These are phyloP conservation scores for Meyerozyma smithsonii DNA, from an alignment of 1,139 yeast genomes.

Conservation along the genomic window DNA sequence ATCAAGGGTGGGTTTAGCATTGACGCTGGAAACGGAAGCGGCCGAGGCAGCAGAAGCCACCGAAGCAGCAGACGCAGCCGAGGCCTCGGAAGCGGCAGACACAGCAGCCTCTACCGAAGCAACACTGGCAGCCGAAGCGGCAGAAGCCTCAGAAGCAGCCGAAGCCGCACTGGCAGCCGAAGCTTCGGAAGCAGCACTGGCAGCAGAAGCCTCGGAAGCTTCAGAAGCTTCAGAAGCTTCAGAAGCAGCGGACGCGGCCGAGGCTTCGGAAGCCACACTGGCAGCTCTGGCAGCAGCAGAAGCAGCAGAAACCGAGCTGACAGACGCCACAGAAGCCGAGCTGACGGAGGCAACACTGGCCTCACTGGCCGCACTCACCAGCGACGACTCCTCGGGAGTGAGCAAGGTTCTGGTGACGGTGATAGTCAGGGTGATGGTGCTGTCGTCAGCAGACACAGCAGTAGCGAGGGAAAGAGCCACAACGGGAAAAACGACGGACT, in stretches of 20 bases:
- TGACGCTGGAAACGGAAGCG: slow-evolving; percentile 6
- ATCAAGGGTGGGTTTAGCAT: slow-evolving; percentile 18
- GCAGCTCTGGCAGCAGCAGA: slow-evolving; percentile 16
- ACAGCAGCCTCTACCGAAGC: slow-evolving; percentile 13
- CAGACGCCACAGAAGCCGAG: slow-evolving; percentile 16
- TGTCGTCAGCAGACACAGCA: slow-evolving; percentile 30
- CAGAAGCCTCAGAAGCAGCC: slow-evolving; percentile 11
- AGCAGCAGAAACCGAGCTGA: slow-evolving; percentile 14
- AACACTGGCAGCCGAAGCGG: slow-evolving; percentile 12
- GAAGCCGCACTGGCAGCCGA: slow-evolving; percentile 16
- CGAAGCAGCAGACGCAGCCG: slow-evolving; percentile 6
- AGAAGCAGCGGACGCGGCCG: slow-evolving; percentile 10
- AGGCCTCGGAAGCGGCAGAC: slow-evolving; percentile 8
- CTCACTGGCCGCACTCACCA: slow-evolving; percentile 15
- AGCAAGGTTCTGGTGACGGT: slow-evolving; percentile 41
- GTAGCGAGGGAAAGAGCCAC: slow-evolving; percentile 17
- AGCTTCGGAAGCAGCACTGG: slow-evolving; percentile 10
- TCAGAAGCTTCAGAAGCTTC: too few species aligned
- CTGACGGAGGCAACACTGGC: slow-evolving; percentile 17
- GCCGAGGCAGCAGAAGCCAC: slow-evolving; percentile 9
- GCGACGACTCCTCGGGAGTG: slow-evolving; percentile 37
- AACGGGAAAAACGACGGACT: slow-evolving; percentile 18
- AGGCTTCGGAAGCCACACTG: slow-evolving; percentile 12
- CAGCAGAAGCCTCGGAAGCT: slow-evolving; percentile 8
- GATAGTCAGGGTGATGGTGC: slow-evolving; percentile 39